Evolutionary conservation across 208 protist genomes (phyloP), one percentile per base, ranked within the genome.

Genomic region (Trypanosoma brucei): DNA sequence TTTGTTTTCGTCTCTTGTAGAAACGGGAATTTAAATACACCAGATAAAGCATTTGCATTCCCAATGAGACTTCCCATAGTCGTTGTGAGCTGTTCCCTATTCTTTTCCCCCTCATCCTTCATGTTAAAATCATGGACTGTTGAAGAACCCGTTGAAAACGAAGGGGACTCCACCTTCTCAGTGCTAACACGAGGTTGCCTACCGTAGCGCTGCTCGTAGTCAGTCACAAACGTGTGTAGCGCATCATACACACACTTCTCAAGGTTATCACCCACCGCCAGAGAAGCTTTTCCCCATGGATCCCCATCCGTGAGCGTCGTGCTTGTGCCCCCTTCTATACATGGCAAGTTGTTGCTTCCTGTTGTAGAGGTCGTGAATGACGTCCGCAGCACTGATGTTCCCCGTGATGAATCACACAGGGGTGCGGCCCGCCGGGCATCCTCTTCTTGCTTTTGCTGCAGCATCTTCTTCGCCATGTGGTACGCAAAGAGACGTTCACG

Each of bases 401-500:
- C 8, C 8, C 42, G 6, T 46, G 48, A 4, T 8, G 11, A 31
- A 13, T 35, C 4, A 22, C 9, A 7, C 54, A 7, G 54, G 30
- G 8, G 4, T 33, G n/a, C 54, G 4, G 54, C 31, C 54, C 30
- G 4, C 5, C 56, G 56, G 37, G 49, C 37, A 31, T 11, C 33
- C 55, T 36, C 36, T 30, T 35, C 48, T 36, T 14, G 11, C 11
- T 5, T 44, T 8, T 60, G 34, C 33, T 30, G 33, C 3, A 71
- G 37, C 42, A 71, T 35, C 9, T 39, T 40, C 13, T 60, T 58
- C 35, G 59, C 66, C 30, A 45, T 45, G 38, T 71, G 59, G 59
- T 71, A 71, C 5, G 66, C 66, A 34, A 57, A 71, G 4, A 71
- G 39, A 37, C 39, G 66, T 40, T 65, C 59, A 13, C 45, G 57